phyloP scores from a whole-genome alignment of 2,329 filamentous ascomycete species.

The Pestalotiopsis sp. region DNA sequence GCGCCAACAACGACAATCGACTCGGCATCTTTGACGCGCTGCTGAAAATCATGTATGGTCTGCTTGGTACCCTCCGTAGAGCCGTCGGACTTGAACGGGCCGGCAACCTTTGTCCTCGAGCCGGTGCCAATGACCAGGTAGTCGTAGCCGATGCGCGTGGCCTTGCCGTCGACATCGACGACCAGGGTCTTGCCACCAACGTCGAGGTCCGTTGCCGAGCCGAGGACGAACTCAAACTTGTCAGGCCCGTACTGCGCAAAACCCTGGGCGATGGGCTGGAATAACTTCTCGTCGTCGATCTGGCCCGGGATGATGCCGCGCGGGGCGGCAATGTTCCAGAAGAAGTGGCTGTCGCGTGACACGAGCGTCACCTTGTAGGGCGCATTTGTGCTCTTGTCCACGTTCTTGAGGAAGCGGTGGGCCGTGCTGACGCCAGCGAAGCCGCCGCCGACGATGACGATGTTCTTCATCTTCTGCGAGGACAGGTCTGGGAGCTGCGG shows the following conservation, averaged over 20 bases:
- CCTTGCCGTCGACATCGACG: conserved; percentile 10
- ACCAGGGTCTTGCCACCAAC: conserved; percentile 22
- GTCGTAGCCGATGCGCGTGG: conserved; percentile 19
- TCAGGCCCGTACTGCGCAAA: conserved; percentile 17
- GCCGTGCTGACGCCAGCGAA: conserved; percentile 30
- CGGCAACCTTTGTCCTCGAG: conserved; percentile 13
- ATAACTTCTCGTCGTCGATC: conserved; percentile 21
- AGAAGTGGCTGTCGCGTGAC: conserved; percentile 24
- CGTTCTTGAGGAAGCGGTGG: conserved; percentile 33
- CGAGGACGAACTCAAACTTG: conserved; percentile 18
- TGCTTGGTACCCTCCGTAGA: conserved; percentile 20
- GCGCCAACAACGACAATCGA: conserved; percentile 34
- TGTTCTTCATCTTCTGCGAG: conserved; percentile 24
- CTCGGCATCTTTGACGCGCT: conserved; percentile 21
- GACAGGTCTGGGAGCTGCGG: background rate
- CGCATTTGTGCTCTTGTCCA: conserved; percentile 26
- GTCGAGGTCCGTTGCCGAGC: conserved; percentile 20
- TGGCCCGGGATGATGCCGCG: conserved; percentile 19
- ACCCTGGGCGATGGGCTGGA: conserved; percentile 18
- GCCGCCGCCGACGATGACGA: conserved; percentile 34
- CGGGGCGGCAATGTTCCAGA: conserved; percentile 22
- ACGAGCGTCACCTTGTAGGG: conserved; percentile 31
- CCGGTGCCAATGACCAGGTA: conserved; percentile 25
- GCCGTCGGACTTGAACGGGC: conserved; percentile 23
- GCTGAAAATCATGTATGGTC: conserved; percentile 21